phyloP scores from a whole-genome alignment of 163 green algal genomes.

The Picocystis sp. region DNA sequence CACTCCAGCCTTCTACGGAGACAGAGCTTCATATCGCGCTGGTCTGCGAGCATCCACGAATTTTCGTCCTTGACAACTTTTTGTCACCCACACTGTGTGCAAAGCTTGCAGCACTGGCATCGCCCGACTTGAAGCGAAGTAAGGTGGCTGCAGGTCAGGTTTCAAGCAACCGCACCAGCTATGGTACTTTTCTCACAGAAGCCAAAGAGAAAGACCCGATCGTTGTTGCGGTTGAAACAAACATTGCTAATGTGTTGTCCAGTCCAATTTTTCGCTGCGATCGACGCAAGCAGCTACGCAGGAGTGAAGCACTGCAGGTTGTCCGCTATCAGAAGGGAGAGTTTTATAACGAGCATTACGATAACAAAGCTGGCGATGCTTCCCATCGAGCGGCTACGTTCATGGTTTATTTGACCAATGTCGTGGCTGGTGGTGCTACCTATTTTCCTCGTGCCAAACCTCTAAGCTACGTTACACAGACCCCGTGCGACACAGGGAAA shows the following conservation, averaged over 20 bases:
- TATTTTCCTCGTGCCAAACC: not conserved
- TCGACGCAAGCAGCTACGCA: not conserved
- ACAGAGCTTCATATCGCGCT: not conserved
- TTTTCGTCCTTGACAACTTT: slow-evolving; percentile 8
- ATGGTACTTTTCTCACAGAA: slow-evolving; percentile 5
- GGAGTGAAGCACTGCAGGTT: slow-evolving; percentile 4
- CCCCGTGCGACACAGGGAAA: too few species aligned
- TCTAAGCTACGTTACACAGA: too few species aligned
- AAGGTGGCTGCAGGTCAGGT: not conserved
- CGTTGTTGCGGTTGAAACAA: slow-evolving; percentile 2
- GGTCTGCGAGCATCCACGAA: slow-evolving; percentile 5
- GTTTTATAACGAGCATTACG: slow-evolving; percentile 9
- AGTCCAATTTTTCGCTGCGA: not conserved
- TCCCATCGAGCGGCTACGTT: slow-evolving; percentile 6
- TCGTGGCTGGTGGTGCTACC: not conserved
- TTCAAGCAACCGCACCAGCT: not conserved
- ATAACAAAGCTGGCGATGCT: slow-evolving; percentile 5
- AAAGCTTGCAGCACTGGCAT: not conserved
- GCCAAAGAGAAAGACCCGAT: slow-evolving; percentile 4
- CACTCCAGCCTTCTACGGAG: too few species aligned
- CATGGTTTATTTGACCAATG: slow-evolving; percentile 5
- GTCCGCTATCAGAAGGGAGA: slow-evolving; percentile 7
- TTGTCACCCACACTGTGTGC: slow-evolving; percentile 1
- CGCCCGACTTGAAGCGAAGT: slow-evolving; percentile 4
- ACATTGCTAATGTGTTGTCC: slow-evolving; percentile 2